Conservation (phyloP, 139 green algal genomes). For the Tetradesmus obliquus region DNA sequence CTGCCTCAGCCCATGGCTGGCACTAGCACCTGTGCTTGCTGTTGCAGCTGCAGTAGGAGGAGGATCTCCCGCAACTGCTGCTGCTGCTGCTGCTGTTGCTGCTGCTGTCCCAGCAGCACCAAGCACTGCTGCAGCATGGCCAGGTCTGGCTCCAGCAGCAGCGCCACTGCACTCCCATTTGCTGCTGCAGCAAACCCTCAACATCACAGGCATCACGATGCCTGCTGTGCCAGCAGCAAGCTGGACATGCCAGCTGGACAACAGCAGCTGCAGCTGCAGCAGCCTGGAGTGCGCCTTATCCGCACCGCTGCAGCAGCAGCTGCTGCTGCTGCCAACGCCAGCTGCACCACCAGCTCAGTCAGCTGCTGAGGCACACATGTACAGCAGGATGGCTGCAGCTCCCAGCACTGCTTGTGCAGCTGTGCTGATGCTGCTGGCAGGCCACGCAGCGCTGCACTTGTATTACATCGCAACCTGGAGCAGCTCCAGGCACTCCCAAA, state of each 20-base stretch:
- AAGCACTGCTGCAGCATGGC: not conserved
- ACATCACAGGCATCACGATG: not conserved
- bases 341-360: not conserved
- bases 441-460: slow-evolving; percentile 23
- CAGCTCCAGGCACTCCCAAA: not conserved
- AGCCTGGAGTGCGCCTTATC: not conserved
- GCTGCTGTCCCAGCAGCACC: not conserved
- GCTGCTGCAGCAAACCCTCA: not conserved
- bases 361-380: not conserved
- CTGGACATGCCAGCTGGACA: not conserved
- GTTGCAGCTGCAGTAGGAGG: slow-evolving; percentile 3
- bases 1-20: not conserved
- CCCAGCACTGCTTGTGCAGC: slow-evolving; percentile 6
- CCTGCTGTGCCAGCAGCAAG: slow-evolving; percentile 1
- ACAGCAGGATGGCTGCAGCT: not conserved
- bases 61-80: not conserved
- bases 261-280: not conserved
- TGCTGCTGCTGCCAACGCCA: slow-evolving; percentile 6
- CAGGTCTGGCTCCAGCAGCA: not conserved
- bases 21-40: not conserved
- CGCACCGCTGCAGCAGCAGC: not conserved
- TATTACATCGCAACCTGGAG: slow-evolving; percentile 43
- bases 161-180: not conserved
- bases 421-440: slow-evolving; percentile 5
- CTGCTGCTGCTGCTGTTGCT: not conserved